Percentiles rank a stretch among this genome's conserved stretches.
Evolutionary conservation across 768 basidiomycete species (phyloP).

Genomic region (Tulasnella sp.): DNA sequence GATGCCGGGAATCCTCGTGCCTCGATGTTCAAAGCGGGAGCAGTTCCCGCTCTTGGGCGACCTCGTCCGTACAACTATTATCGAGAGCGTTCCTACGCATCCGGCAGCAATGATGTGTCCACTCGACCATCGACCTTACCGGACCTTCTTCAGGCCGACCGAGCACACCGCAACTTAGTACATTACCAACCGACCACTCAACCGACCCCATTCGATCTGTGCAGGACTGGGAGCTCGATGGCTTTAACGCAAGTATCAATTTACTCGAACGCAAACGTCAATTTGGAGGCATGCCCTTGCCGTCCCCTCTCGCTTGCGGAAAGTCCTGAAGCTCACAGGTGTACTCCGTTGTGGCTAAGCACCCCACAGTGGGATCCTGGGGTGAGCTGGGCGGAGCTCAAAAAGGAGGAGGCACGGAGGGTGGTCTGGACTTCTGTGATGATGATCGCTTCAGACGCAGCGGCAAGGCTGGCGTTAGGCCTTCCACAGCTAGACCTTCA

Average conservation of each 20-base stretch:
- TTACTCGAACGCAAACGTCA: background rate
- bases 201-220: slow-evolving; percentile 3
- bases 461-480: slow-evolving; percentile 10
- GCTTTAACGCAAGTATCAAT: too few species aligned
- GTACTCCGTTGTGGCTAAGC: slow-evolving; percentile 17
- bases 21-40: slow-evolving; percentile 1
- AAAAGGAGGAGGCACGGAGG: slow-evolving; percentile 15
- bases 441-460: slow-evolving; percentile 6
- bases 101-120: too few species aligned
- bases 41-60: slow-evolving; percentile 10
- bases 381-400: slow-evolving; percentile 1
- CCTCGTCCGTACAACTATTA: background rate
- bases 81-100: too few species aligned
- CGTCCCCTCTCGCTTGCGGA: background rate
- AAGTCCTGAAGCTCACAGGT: background rate
- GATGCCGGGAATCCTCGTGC: slow-evolving; percentile 12
- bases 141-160: too few species aligned
- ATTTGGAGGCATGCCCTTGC: slow-evolving; percentile 4
- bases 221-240: background rate
- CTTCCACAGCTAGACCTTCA: slow-evolving; percentile 7
- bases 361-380: slow-evolving; percentile 15
- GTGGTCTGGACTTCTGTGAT: slow-evolving; percentile 17
- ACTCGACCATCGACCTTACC: too few species aligned
- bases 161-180: background rate
- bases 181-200: slow-evolving; percentile 5